Percentiles rank a stretch among this genome's conserved stretches.
These are phyloP conservation scores for Picocystis sp. DNA, from an alignment of 163 green algal genomes.

Conservation along the genomic window DNA sequence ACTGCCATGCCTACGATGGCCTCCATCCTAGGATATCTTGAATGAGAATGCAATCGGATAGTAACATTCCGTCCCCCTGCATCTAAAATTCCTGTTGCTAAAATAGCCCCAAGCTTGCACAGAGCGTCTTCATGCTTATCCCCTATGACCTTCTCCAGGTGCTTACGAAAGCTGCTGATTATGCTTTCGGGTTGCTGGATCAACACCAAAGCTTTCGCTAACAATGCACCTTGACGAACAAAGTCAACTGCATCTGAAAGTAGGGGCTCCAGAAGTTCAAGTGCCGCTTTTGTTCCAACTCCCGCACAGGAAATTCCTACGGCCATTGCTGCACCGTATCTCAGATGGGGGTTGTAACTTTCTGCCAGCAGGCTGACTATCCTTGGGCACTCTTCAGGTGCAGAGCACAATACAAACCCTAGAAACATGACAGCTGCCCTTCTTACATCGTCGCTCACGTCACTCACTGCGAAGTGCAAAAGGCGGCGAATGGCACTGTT, in stretches of 20 bases:
- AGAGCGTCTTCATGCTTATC: constrained; percentile 87
- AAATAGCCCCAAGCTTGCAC: constrained; percentile 86
- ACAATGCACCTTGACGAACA: constrained; percentile 78
- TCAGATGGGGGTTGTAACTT: constrained; percentile 93
- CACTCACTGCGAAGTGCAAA: constrained; percentile 90
- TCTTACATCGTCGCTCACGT: constrained; percentile 89
- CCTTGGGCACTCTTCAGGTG: constrained; percentile 71
- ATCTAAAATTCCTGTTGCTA: constrained; percentile 57
- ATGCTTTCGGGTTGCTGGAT: constrained; percentile 69
- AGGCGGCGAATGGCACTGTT: constrained; percentile 86
- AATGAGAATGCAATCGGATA: constrained; percentile 49
- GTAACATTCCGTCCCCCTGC: constrained; percentile 81
- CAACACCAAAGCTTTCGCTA: constrained; percentile 83
- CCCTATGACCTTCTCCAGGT: constrained; percentile 57
- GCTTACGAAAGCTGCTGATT: constrained; percentile 52
- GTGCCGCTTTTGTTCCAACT: constrained; percentile 61
- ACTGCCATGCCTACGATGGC: constrained; percentile 71
- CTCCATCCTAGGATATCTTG: constrained; percentile 65
- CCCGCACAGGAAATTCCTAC: constrained; percentile 83
- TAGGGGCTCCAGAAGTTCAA: constrained; percentile 77
- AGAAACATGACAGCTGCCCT: constrained; percentile 79
- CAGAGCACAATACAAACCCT: constrained; percentile 79
- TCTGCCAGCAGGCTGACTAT: constrained; percentile 86
- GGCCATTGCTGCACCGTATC: constrained; percentile 95
- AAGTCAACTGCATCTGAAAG: constrained; percentile 75